Evolutionary conservation across 441 rosid genomes (phyloP).

Genomic region (Populus hybrid): DNA sequence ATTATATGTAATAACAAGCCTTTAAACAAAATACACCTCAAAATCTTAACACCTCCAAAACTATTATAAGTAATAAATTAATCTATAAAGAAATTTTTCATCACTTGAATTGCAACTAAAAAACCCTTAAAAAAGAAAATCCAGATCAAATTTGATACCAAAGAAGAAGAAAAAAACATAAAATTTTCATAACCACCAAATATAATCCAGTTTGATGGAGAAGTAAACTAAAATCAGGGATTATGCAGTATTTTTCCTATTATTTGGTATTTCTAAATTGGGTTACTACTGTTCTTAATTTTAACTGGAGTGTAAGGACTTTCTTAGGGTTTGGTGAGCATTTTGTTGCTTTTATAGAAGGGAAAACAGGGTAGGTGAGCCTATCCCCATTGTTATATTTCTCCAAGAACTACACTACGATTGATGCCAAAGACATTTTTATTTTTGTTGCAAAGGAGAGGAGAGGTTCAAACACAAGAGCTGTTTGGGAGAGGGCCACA

Average conservation of each 20-base stretch:
- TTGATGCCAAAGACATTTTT: neutral
- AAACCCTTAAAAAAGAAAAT: neutral
- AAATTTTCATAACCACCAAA: neutral
- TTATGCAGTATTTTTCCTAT: neutral
- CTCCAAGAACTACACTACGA: neutral
- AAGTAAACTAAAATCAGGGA: neutral
- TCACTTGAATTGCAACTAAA: neutral
- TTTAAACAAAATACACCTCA: neutral
- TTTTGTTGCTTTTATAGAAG: neutral
- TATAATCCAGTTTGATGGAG: neutral
- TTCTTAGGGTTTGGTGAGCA: neutral
- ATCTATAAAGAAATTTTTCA: neutral
- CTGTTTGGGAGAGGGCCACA: neutral
- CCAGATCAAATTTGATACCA: neutral
- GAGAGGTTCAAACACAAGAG: neutral
- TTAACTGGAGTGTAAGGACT: neutral
- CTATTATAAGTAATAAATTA: neutral
- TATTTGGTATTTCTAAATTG: neutral
- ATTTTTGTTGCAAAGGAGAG: neutral
- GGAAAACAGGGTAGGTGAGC: neutral
- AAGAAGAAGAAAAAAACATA: neutral
- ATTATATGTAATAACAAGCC: neutral
- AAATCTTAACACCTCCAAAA: neutral
- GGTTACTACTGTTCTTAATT: neutral
- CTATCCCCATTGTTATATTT: neutral